Evolutionary conservation across 2,329 filamentous ascomycete species (phyloP), one percentile per base, ranked within the genome.

Genomic region (Pyrenochaeta sp.): DNA sequence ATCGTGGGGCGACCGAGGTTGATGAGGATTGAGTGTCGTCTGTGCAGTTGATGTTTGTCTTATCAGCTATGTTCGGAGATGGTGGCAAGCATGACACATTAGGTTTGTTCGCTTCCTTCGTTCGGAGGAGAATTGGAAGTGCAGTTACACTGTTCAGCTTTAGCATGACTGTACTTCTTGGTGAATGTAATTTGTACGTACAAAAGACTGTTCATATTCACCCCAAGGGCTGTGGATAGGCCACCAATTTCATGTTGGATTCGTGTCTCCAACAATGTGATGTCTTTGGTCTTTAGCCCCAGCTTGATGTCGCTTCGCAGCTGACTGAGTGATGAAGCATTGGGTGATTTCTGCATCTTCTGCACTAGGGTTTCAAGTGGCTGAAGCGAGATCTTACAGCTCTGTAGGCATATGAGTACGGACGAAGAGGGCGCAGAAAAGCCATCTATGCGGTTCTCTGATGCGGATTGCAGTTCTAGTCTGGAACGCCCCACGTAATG

Each of bases 381-480:
- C 18, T 45, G 27, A 19, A 59, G 30, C 1, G 27, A 40, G 11
- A 20, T 23, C 15, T 59, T 35, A 15, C 51, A 55, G 27, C 43
- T 45, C 20, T 48, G 35, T 3, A 55, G 41, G 10, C 41, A 42
- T 7, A 35, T 23, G 17, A 42, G 37, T 4, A 55, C 48, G 11
- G 41, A 44, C 40, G 35, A 28, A 9, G 56, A 51, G 3, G 53
- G 53, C 3, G 14, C 29, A 2, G 49, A 53, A 20, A 55, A 41
- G n/a, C n/a, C n/a, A n/a, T n/a, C n/a, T n/a, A 14, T 44, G 23
- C 9, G 46, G 37, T 35, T 11, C 35, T 15, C n/a, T n/a, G n/a
- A n/a, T n/a, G n/a, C n/a, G n/a, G n/a, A n/a, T n/a, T n/a, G n/a
- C n/a, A n/a, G n/a, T n/a, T n/a, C n/a, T n/a, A n/a, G n/a, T n/a